Evolutionary conservation across 345 rosid genomes (phyloP), one percentile per base, ranked within the genome.

Genomic region (Trapa incisa): DNA sequence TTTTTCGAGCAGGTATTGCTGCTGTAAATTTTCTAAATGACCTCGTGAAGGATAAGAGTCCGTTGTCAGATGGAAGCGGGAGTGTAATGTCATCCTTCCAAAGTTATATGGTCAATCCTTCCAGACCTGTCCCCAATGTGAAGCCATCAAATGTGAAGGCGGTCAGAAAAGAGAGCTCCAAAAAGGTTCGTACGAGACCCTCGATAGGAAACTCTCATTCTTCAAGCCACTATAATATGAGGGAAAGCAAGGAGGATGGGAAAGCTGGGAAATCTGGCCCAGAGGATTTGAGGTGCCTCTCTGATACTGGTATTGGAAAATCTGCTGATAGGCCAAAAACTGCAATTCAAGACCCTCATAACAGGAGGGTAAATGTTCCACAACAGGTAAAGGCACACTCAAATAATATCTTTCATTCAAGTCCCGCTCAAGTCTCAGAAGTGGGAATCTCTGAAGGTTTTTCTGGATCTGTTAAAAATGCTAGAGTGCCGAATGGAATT

Each of bases 1-100:
- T 92, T 69, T 65, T 86, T 69, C 89, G 74, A 70, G 93, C 84
- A 4, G 96, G 98, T 70, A 76, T 89, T 74, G 86, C 80, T 58
- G 88, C 89, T 0, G 85, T 85, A 48, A 77, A 80, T 62, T 77
- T 83, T 67, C 65, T 92, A 14, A 83, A 89, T 1, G 96, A 89
- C 76, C 50, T 92, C 67, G 82, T 87, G 35, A 89, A 81, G 77
- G 78, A 70, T 74, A 92, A 81, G 83, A 67, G 86, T 70, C 89
- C 92, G 61, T 61, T 75, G 36, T 72, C 79, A 48, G 91, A 86
- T 77, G 87, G 85, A 60, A 73, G 76, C 57, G 76, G 77, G 70
- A 67, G 70, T 45, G 47, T 71, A 50, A 45, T 39, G 61, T 74
- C 81, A 47, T 76, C 68, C 42, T 65, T 79, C 15, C 74, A 66